phyloP scores from a whole-genome alignment of 2,329 filamentous ascomycete genomes.

The Pseudocercospora vitis region DNA sequence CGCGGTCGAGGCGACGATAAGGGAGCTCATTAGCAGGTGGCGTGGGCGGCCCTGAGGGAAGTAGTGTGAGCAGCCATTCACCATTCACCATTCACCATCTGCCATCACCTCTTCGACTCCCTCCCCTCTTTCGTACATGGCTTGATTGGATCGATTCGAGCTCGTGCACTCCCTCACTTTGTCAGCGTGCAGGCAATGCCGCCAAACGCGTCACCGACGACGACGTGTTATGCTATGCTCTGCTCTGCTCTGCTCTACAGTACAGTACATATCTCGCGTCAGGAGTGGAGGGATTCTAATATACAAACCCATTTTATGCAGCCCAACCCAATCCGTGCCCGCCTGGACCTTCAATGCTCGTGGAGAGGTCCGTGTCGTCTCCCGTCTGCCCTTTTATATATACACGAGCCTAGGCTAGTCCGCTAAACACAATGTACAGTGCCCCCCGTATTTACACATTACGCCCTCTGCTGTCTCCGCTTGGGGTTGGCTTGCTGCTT shows the following conservation, averaged over 20 bases:
- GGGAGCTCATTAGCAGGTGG: too few relatives aligned
- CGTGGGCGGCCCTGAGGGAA: too few relatives aligned
- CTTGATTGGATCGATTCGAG: too few relatives aligned
- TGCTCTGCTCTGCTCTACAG: not conserved
- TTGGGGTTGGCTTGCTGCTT: slow-evolving; percentile 52
- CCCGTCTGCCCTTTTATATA: not conserved
- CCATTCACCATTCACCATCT: too few relatives aligned
- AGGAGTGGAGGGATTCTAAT: not conserved
- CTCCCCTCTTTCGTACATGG: too few relatives aligned
- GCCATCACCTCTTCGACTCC: too few relatives aligned
- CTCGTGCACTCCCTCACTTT: too few relatives aligned
- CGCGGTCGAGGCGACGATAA: too few relatives aligned
- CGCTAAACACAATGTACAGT: not conserved
- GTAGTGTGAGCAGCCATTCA: too few relatives aligned
- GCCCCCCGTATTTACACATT: not conserved
- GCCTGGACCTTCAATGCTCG: not conserved
- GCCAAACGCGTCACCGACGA: too few relatives aligned
- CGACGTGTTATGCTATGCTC: too few relatives aligned
- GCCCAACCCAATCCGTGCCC: not conserved
- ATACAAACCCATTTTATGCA: not conserved
- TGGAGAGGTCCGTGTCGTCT: not conserved
- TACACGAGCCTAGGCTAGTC: not conserved
- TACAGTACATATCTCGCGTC: not conserved
- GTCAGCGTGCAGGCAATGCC: too few relatives aligned
- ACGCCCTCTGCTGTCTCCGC: slow-evolving; percentile 33